Evolutionary conservation across 257 asterid species (phyloP).

Genomic region (Solanum appendiculatum): DNA sequence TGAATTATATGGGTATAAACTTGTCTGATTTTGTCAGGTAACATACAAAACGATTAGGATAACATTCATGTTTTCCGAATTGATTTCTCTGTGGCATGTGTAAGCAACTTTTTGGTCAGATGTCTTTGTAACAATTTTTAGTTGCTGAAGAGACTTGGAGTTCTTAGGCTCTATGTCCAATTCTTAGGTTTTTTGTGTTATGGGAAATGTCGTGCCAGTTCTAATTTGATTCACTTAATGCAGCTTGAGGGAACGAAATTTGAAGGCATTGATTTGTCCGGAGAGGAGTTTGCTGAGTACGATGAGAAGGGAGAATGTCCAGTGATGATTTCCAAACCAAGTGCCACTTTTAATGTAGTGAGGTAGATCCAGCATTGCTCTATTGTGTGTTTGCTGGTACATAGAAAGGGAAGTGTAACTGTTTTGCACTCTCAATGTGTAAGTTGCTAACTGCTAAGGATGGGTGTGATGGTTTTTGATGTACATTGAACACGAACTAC

Average conservation of each 20-base stretch:
- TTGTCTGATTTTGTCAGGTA: background rate
- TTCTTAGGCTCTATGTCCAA: background rate
- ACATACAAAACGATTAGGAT: background rate
- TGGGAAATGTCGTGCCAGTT: background rate
- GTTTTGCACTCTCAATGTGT: background rate
- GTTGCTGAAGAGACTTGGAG: background rate
- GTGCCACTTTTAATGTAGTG: constrained; percentile 43
- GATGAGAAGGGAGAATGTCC: constrained; percentile 93
- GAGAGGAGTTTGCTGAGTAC: constrained; percentile 67
- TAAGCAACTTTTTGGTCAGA: background rate
- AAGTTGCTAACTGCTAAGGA: background rate
- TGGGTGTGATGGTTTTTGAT: background rate
- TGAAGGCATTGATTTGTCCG: constrained; percentile 60
- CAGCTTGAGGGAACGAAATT: constrained; percentile 73
- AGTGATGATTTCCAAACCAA: constrained; percentile 76
- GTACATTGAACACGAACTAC: background rate
- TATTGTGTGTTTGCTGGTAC: background rate
- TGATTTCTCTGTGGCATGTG: background rate
- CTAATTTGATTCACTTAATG: background rate
- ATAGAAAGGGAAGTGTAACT: background rate
- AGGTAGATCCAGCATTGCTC: constrained; percentile 26
- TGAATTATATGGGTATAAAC: background rate
- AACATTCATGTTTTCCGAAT: background rate
- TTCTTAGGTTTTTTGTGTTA: background rate
- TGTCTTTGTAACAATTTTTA: background rate